Base-by-base conservation (phyloP, 2,329 filamentous ascomycete species). In the Penicillium sp. region DNA sequence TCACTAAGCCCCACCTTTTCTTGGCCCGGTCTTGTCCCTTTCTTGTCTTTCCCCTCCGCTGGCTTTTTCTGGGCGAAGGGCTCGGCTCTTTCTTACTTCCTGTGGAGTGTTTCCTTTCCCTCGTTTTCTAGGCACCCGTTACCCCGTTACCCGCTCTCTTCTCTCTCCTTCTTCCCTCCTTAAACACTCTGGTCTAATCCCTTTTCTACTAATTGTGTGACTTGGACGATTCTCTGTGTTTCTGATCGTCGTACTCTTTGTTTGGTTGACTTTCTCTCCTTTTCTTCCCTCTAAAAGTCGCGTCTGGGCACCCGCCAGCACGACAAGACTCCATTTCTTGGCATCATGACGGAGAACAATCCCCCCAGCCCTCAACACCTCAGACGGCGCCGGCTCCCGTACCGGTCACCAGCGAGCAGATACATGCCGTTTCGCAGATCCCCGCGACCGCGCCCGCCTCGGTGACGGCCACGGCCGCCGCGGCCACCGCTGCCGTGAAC, bases 301-400 rank as follows among this genome's bases (percentile, higher is more conserved):
- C 47, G 52, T 47, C 55, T 59, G 47, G 53, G 45, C 49, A 58
- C 62, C 63, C 61, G 60, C 65, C 57, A 55, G 50, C 52, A 55
- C 54, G 58, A 64, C 60, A 61, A 67, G 58, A 63, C n/a, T 52
- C 58, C 43, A 58, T 62, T 61, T 66, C 65, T 68, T 71, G 66
- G 66, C 68, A 63, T 42, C 47, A 70, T 69, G 66, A 59, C 66
- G 54, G 68, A 71, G 49, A 61, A 62, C 51, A 66, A 64, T 55
- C 61, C 60, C 52, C 51, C 58, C 59, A 49, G 52, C 45, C 55
- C 22, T 48, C 60, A 49, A 49, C 62, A 16, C 47, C 61, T 29
- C 56, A 63, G 41, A 47, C 58, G 14, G 47, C 57, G 34, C 51
- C 60, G 18, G 54, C 59, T 39, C 53, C 65, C 40, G 49, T 56